These are phyloP conservation scores for Cicer pinnatifidum DNA, from an alignment of 306 rosid species.

Conservation along the genomic window DNA sequence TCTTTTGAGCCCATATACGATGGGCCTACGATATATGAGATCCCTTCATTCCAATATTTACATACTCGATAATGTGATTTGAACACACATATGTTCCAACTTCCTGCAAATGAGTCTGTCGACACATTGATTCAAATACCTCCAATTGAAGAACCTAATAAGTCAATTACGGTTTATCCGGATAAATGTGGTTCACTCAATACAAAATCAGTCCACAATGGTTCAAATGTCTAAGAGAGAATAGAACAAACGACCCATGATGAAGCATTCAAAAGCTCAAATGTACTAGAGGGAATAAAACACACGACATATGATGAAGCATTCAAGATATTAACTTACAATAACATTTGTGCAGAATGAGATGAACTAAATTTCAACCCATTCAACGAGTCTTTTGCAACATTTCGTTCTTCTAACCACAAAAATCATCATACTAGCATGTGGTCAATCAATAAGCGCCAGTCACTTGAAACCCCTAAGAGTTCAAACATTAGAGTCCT, in stretches of 20 bases:
- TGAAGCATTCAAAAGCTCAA: slow-evolving; percentile 32
- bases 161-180: slow-evolving; percentile 47
- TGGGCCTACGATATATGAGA: slow-evolving; percentile 75
- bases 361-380: too few species aligned
- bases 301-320: too few species aligned
- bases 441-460: slow-evolving; percentile 56
- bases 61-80: slow-evolving; percentile 65
- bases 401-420: not conserved
- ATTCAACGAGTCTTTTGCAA: not conserved
- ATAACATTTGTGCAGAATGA: not conserved
- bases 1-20: slow-evolving; percentile 60
- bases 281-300: not conserved
- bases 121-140: slow-evolving; percentile 64
- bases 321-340: too few species aligned
- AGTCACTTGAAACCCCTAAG: not conserved
- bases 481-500: not conserved
- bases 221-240: too few species aligned
- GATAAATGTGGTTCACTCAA: slow-evolving; percentile 62
- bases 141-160: slow-evolving; percentile 38
- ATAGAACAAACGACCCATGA: too few species aligned
- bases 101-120: slow-evolving; percentile 59
- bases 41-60: slow-evolving; percentile 97
- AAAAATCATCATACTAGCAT: slow-evolving; percentile 48
- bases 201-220: slow-evolving; percentile 41
- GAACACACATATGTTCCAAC: slow-evolving; percentile 53